Evolutionary conservation across 305 asterid genomes (phyloP), one percentile per base, ranked within the genome.

Genomic region (Fraxinus floribunda): DNA sequence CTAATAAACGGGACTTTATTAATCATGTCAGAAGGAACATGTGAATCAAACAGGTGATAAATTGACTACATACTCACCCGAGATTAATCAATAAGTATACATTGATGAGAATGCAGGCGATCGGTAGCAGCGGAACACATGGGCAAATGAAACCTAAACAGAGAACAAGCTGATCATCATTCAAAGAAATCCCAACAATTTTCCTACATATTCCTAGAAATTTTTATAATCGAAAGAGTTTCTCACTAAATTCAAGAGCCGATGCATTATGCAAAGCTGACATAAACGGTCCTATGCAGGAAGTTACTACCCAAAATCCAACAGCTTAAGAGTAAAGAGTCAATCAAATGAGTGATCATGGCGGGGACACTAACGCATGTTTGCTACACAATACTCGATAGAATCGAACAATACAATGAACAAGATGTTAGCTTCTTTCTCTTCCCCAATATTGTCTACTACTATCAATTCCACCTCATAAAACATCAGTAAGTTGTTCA

Each of bases 141-240:
- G 99, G 99, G 87, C 99, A 96, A 85, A 88, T 88, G 92, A 96
- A 96, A 79, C 99, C 99, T 96, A 85, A 78, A 64, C 57, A 78
- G 78, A 84, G 79, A 22, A 70, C 7, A 66, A 79, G 62, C 73
- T 78, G n/a, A 72, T 72, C 77, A n/a, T 72, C 77, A 16, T 77
- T 46, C 75, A 18, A 84, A 79, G 76, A 86, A n/a, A 82, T 13
- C 30, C 30, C 71, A 60, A 60, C 30, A 60, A 60, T 20, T 20
- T 60, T 20, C 71, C 15, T 20, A 20, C 71, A 60, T 60, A 60
- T 60, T 60, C 71, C 13, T 7, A 60, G 32, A 60, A 60, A 8
- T 7, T 20, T 57, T 60, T 60, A 20, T 60, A 60, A 7, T 60
- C 70, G 30, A 60, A 60, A 60, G 70, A 9, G 13, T 57, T 57